Percentiles rank a stretch among this genome's conserved stretches.
phyloP scores from a whole-genome alignment of 306 rosid genomes.

The Aeschynomene evenia region DNA sequence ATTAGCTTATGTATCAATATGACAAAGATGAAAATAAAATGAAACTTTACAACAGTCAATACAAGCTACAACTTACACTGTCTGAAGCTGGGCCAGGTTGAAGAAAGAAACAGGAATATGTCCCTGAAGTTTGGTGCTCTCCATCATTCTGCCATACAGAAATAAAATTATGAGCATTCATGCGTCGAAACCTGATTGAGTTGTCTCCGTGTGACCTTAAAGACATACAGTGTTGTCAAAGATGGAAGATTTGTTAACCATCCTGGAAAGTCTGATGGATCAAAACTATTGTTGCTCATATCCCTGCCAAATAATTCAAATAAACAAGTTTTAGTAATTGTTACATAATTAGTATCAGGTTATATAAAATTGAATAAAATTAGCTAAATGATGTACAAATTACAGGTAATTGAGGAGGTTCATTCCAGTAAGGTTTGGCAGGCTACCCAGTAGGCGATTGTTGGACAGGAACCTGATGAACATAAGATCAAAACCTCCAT shows the following conservation, averaged over 20 bases:
- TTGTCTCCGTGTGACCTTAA: no score
- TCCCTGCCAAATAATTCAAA: slow-evolving; percentile 37
- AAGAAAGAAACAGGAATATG: slow-evolving; percentile 48
- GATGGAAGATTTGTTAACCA: slow-evolving; percentile 45
- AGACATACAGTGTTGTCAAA: slow-evolving; percentile 59
- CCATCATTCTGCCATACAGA: slow-evolving; percentile 56
- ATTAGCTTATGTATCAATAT: not conserved
- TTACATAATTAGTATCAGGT: not conserved
- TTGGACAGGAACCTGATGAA: slow-evolving; percentile 56
- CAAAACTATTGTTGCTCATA: slow-evolving; percentile 61
- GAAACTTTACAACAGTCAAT: not conserved
- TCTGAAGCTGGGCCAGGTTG: slow-evolving; percentile 43
- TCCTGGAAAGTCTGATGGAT: slow-evolving; percentile 40
- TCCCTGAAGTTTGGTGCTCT: slow-evolving; percentile 43
- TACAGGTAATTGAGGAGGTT: slow-evolving; percentile 49
- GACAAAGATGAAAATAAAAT: slow-evolving; percentile 11
- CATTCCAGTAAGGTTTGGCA: slow-evolving; percentile 57
- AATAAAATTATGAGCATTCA: slow-evolving; percentile 21
- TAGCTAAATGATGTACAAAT: slow-evolving; percentile 23
- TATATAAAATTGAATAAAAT: not conserved
- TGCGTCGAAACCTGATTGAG: slow-evolving; percentile 19
- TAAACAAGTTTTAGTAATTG: slow-evolving; percentile 5
- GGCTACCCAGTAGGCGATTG: slow-evolving; percentile 54
- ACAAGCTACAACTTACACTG: slow-evolving; percentile 50
- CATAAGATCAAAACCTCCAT: slow-evolving; percentile 10